Evolutionary conservation across 176 grass and related monocot genomes (phyloP).

Genomic region (Urochloa ruziziensis): DNA sequence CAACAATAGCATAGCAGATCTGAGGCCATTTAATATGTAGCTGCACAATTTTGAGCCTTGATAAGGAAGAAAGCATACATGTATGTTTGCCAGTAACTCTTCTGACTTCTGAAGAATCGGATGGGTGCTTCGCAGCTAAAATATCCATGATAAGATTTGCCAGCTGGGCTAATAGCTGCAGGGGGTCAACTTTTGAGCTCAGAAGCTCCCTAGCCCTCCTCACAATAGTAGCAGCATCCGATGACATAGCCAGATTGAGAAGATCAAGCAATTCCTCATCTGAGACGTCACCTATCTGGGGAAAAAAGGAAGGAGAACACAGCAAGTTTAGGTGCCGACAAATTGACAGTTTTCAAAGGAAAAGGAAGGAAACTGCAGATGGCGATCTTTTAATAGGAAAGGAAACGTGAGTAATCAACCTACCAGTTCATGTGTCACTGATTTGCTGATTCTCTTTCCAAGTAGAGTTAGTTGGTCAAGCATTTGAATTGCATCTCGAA

Average conservation of each 20-base stretch:
- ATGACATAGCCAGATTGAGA: conserved; percentile 66
- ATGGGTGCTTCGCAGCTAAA: conserved; percentile 57
- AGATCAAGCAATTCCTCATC: conserved; percentile 88
- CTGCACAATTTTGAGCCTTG: background rate
- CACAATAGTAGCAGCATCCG: conserved; percentile 82
- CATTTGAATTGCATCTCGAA: conserved; percentile 75
- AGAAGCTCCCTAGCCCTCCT: conserved; percentile 79
- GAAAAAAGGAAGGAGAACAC: background rate
- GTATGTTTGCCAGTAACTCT: conserved; percentile 34
- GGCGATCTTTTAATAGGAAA: conserved; percentile 7
- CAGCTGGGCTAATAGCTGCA: conserved; percentile 69
- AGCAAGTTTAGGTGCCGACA: conserved; percentile 17
- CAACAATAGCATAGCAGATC: background rate
- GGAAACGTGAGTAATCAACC: conserved; percentile 13
- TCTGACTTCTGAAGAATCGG: conserved; percentile 45
- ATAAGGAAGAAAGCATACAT: conserved; percentile 32
- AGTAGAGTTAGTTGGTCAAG: conserved; percentile 89
- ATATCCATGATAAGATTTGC: conserved; percentile 87
- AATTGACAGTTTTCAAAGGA: background rate
- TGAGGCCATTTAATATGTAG: background rate
- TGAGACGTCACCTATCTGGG: conserved; percentile 81
- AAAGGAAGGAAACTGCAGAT: background rate
- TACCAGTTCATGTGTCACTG: conserved; percentile 72
- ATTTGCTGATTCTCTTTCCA: conserved; percentile 76
- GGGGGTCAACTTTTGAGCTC: conserved; percentile 74